phyloP scores from a whole-genome alignment of 2,329 filamentous ascomycete species.

The Ceratocystis alfenasii region DNA sequence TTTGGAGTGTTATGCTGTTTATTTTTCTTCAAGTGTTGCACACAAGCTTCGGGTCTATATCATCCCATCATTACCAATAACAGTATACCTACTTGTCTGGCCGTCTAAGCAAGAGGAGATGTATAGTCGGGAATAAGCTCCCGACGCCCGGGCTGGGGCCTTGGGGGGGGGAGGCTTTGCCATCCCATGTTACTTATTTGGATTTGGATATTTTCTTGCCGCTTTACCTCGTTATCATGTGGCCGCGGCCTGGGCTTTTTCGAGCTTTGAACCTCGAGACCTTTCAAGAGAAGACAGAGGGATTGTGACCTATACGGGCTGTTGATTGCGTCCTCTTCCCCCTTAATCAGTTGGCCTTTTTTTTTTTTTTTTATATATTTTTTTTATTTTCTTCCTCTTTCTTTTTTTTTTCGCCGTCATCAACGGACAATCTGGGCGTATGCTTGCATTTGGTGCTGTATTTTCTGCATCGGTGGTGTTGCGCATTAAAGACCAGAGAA shows the following conservation, averaged over 20 bases:
- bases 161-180: neutral
- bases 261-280: neutral
- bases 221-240: neutral
- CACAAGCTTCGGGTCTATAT: constrained; percentile 3
- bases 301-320: neutral
- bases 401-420: neutral
- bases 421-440: neutral
- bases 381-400: neutral
- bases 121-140: neutral
- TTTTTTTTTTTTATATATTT: neutral
- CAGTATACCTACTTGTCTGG: neutral
- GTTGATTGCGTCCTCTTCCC: neutral
- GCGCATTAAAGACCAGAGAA: too few species aligned
- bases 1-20: neutral
- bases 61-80: constrained; percentile 1
- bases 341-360: neutral
- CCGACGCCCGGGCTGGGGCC: neutral
- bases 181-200: neutral
- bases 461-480: neutral
- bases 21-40: neutral
- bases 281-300: neutral
- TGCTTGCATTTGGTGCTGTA: neutral
- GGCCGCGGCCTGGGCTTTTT: neutral
- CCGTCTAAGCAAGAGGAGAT: neutral
- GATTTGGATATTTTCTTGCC: neutral